phyloP scores from a whole-genome alignment of 2,329 filamentous ascomycete genomes.

The Botrytis hyacinthi region DNA sequence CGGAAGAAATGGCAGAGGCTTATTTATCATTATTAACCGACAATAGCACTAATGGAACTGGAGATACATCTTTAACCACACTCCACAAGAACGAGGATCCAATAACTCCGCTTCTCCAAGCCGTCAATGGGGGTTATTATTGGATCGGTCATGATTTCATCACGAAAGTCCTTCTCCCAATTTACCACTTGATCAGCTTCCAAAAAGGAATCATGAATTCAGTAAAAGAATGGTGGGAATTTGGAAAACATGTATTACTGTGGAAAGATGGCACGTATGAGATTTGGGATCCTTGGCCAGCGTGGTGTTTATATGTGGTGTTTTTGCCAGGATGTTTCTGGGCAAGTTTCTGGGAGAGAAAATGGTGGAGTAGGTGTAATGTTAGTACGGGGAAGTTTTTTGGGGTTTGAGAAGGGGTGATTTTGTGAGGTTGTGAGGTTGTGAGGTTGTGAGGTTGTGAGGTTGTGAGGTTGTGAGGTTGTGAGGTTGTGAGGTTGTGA shows the following conservation, averaged over 20 bases:
- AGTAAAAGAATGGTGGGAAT: slow-evolving; percentile 31
- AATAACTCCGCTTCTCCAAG: slow-evolving; percentile 32
- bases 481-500: neutral
- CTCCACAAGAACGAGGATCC: slow-evolving; percentile 14
- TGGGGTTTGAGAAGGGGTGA: slow-evolving; percentile 21
- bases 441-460: neutral
- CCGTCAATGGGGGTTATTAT: slow-evolving; percentile 46
- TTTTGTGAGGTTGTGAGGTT: no score
- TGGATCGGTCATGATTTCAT: slow-evolving; percentile 67
- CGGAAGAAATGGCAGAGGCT: slow-evolving; percentile 44
- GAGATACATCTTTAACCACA: neutral
- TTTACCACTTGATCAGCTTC: slow-evolving; percentile 38
- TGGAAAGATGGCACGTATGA: slow-evolving; percentile 57
- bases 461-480: no score
- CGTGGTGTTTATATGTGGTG: slow-evolving; percentile 55
- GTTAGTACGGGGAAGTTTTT: slow-evolving; percentile 65
- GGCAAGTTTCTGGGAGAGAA: slow-evolving; percentile 43
- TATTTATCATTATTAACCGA: slow-evolving; percentile 51
- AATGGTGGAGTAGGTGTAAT: slow-evolving; percentile 63
- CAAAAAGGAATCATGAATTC: slow-evolving; percentile 32
- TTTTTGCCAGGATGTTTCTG: slow-evolving; percentile 56
- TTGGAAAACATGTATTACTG: slow-evolving; percentile 44
- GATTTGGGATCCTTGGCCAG: slow-evolving; percentile 54
- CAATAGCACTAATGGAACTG: slow-evolving; percentile 21
- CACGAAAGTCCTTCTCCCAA: slow-evolving; percentile 47